Evolutionary conservation across 2,329 filamentous ascomycete species (phyloP), one percentile per base, ranked within the genome.

Genomic region (Colletotrichum sojae): DNA sequence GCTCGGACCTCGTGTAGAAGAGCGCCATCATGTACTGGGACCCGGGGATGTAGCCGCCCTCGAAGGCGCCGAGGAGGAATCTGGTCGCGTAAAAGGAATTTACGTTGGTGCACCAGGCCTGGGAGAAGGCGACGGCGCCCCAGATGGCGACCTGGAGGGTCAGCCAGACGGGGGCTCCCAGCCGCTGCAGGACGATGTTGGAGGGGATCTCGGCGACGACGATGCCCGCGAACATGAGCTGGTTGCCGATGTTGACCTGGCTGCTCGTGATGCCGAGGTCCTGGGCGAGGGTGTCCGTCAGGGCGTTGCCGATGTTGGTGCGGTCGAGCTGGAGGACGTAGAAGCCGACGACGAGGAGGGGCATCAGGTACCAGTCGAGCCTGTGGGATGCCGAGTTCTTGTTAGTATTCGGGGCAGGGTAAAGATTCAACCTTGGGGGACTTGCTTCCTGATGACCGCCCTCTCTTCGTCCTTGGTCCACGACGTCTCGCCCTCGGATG

Each of bases 191-290:
- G 10, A 79, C 74, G 75, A 80, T 78, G 69, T 80, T 80, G 71
- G 76, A 78, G 9, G 78, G 78, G 27, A 80, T 80, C 62, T 74
- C 80, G 5, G 81, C 79, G 5, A 87, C 72, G 9, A 87, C 81
- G 52, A 87, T 86, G 0, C 85, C 85, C 2, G 83, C 80, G 0
- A 83, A 84, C 12, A 86, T 79, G 18, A 88, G 78, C 60, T 85
- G 84, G n/a, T 85, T 82, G 0, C 86, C 85, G 8, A 86, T 71
- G 59, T 88, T 88, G 72, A 87, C 82, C 55, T 88, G 81, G 58
- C 84, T 80, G 43, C 85, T 86, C 1, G 79, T 81, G 62, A 88
- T 81, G 15, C 79, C 76, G 6, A 88, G 80, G 64, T 88, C 85
- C 3, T 78, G 67, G 15, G 83, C 80, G 51, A 88, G 81, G 3